Base-by-base conservation (phyloP, 2,329 filamentous ascomycete genomes). In the Neofusicoccum sp. region DNA sequence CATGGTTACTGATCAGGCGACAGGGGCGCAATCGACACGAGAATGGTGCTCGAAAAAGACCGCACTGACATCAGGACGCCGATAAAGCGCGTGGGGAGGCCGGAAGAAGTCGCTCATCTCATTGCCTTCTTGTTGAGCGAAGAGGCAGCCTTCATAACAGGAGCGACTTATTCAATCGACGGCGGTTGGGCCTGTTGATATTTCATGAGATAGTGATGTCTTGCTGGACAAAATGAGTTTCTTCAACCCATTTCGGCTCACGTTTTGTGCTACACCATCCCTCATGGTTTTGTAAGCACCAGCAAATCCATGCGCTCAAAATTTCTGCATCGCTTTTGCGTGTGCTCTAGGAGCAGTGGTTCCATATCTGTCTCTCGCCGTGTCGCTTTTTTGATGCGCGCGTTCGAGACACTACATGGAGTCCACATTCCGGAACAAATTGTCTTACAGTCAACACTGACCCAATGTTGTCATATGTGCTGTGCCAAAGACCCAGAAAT, bases 61-160 rank as follows among this genome's bases (percentile, higher is more conserved):
- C 44, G 38, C 11, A 44, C 30, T 11, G 43, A 53, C 8, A 58
- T 49, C 28, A n/a, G 28, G 3, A 54, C 51, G 9, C 49, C 62
- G 14, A 53, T 65, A 28, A 44, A 45, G n/a, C 57, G 64, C 8
- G 31, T 51, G 12, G 64, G 62, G 2, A 41, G 62, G 34, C 62
- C 69, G 20, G 63, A 67, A 16, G 72, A 73, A 62, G 63, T 68
- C 3, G 78, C 76, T 12, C 69, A 72, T 34, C 68, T 77, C 2
- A 72, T 79, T 34, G 67, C 73, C 9, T 80, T 77, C 47, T 63
- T 80, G 63, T 64, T 80, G 40, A 74, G 76, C 62, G 74, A 78
- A 61, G 76, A 77, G 16, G 66, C 72, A 3, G 73, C 69, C 9
- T 79, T 74, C 67, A 74, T 78, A 1, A 80, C 78, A 1, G 77